Evolutionary conservation across 2,329 filamentous ascomycete species (phyloP).

Genomic region (Aspergillus persii): DNA sequence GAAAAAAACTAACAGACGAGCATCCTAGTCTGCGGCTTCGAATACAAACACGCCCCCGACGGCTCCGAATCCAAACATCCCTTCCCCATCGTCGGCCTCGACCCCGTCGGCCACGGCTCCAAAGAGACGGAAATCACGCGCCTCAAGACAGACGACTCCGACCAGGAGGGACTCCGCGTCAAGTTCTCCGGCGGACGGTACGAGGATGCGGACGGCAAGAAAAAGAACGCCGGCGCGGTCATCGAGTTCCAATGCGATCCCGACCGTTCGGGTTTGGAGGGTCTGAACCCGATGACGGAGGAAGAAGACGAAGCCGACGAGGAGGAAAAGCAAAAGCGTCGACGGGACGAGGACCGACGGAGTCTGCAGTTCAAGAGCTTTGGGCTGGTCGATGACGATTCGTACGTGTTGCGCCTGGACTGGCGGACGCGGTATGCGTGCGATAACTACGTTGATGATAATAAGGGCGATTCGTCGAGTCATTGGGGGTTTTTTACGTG

Average conservation of each 20-base stretch:
- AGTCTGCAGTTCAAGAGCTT: slow-evolving; percentile 78
- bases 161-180: slow-evolving; percentile 69
- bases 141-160: slow-evolving; percentile 64
- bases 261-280: slow-evolving; percentile 69
- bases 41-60: slow-evolving; percentile 48
- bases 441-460: slow-evolving; percentile 54
- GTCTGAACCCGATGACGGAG: slow-evolving; percentile 26
- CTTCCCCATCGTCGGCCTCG: slow-evolving; percentile 72
- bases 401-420: slow-evolving; percentile 68
- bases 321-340: slow-evolving; percentile 13
- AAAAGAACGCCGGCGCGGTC: slow-evolving; percentile 61
- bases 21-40: slow-evolving; percentile 69
- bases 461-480: slow-evolving; percentile 42
- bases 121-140: slow-evolving; percentile 63
- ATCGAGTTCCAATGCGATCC: slow-evolving; percentile 83
- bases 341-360: slow-evolving; percentile 24
- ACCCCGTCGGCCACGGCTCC: slow-evolving; percentile 50
- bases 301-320: slow-evolving; percentile 19
- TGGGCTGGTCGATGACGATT: slow-evolving; percentile 55
- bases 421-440: slow-evolving; percentile 91
- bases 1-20: no score
- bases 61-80: slow-evolving; percentile 61
- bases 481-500: slow-evolving; percentile 97
- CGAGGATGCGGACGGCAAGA: slow-evolving; percentile 50
- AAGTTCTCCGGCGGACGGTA: slow-evolving; percentile 62